Percentiles rank a stretch among this genome's conserved stretches.
phyloP scores from a whole-genome alignment of 306 rosid species.

The Lagenaria siceraria region DNA sequence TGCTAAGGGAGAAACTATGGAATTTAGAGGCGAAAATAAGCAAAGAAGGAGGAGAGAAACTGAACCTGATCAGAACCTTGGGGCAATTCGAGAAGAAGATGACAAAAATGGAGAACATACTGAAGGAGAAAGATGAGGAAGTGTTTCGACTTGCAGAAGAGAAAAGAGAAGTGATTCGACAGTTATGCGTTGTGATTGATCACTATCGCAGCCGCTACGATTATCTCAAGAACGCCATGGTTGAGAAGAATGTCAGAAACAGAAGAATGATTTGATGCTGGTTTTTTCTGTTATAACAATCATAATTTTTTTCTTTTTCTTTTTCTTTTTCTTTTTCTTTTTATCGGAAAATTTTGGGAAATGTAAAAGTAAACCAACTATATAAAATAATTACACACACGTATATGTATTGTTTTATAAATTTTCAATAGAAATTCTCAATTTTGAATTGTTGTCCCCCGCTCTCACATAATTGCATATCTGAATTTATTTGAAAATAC shows the following conservation, averaged over 20 bases:
- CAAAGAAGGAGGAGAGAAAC: constrained; percentile 50
- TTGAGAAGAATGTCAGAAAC: constrained; percentile 7
- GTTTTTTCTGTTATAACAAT: not conserved
- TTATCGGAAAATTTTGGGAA: not conserved
- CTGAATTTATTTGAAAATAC: too few relatives aligned
- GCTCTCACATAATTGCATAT: not conserved
- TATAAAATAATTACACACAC: not conserved
- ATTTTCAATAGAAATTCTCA: not conserved
- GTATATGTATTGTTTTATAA: not conserved
- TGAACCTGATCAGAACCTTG: constrained; percentile 29
- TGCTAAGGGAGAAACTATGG: constrained; percentile 40
- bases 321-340: not conserved
- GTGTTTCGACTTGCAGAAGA: constrained; percentile 41
- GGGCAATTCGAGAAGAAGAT: constrained; percentile 46
- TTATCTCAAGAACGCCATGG: constrained; percentile 26
- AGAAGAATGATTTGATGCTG: not conserved
- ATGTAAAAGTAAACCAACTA: not conserved
- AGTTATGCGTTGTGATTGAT: constrained; percentile 50
- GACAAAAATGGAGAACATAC: constrained; percentile 26
- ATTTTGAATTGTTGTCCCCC: not conserved
- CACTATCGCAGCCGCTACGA: constrained; percentile 46
- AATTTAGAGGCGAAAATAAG: constrained; percentile 42
- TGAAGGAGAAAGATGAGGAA: constrained; percentile 48
- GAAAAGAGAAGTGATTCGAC: constrained; percentile 72
- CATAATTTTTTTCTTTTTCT: not conserved